Conservation (phyloP, 2,329 filamentous ascomycete species). For the Penicillium brevicompactum region DNA sequence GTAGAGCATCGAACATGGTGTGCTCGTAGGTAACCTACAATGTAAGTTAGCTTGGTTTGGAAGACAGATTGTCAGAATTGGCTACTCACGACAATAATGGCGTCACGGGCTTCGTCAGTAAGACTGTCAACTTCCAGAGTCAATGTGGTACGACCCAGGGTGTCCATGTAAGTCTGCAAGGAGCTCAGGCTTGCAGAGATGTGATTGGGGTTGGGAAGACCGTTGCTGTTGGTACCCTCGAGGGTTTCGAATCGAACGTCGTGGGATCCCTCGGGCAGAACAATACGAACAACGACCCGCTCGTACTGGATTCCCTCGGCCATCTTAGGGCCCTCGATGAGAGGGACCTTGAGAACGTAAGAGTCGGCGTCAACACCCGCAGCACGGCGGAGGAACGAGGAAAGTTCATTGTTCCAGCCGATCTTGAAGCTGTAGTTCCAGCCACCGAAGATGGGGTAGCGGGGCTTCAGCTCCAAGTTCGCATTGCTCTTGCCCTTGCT, state of each 20-base stretch:
- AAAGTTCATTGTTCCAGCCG: slow-evolving; percentile 89
- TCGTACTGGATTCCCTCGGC: slow-evolving; percentile 84
- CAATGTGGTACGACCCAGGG: slow-evolving; percentile 80
- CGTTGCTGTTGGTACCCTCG: slow-evolving; percentile 65
- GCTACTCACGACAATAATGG: slow-evolving; percentile 66
- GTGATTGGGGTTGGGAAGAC: slow-evolving; percentile 62
- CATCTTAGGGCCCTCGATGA: slow-evolving; percentile 89
- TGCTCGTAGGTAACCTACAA: slow-evolving; percentile 77
- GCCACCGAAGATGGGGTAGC: slow-evolving; percentile 94
- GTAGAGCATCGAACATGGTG: slow-evolving; percentile 69
- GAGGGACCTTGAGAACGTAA: slow-evolving; percentile 88
- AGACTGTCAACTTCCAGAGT: slow-evolving; percentile 81
- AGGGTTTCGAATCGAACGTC: slow-evolving; percentile 66
- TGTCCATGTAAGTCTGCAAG: slow-evolving; percentile 94
- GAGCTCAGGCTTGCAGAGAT: slow-evolving; percentile 61
- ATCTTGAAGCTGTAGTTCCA: slow-evolving; percentile 99
- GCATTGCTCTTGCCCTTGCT: slow-evolving; percentile 52
- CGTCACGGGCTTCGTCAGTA: slow-evolving; percentile 85
- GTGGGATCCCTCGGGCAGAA: slow-evolving; percentile 89
- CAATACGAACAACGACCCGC: slow-evolving; percentile 74
- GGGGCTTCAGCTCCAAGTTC: slow-evolving; percentile 83
- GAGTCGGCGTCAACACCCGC: slow-evolving; percentile 59
- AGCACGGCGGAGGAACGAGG: slow-evolving; percentile 69
- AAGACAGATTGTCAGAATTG: not conserved
- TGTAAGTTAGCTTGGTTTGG: slow-evolving; percentile 4